phyloP scores from a whole-genome alignment of 371 early-diverging fungal species.

The Syncephalastrum racemosum region DNA sequence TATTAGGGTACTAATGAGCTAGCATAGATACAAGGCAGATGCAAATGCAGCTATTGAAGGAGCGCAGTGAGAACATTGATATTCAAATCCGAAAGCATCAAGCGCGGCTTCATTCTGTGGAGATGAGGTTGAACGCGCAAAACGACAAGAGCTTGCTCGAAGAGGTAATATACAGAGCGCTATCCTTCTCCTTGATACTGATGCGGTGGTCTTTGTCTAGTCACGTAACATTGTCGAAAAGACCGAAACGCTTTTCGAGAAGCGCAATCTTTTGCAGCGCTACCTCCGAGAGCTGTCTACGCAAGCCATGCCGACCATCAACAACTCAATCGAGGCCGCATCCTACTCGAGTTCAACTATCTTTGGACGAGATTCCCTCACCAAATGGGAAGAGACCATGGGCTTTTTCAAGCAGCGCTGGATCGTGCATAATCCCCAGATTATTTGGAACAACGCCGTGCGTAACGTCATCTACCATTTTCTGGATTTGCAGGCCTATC shows the following conservation, averaged over 20 bases:
- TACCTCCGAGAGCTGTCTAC: slow-evolving; percentile 34
- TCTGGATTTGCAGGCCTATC: slow-evolving; percentile 44
- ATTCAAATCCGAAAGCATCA: slow-evolving; percentile 57
- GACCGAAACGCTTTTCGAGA: slow-evolving; percentile 44
- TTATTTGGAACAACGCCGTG: slow-evolving; percentile 53
- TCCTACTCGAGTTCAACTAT: slow-evolving; percentile 30
- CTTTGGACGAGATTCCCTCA: slow-evolving; percentile 34
- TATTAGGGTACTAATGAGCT: background rate
- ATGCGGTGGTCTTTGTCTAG: slow-evolving; percentile 15
- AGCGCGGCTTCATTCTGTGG: slow-evolving; percentile 35
- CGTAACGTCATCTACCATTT: slow-evolving; percentile 51
- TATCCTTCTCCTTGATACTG: background rate
- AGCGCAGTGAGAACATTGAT: slow-evolving; percentile 61
- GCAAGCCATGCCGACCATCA: slow-evolving; percentile 24
- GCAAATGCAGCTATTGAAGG: slow-evolving; percentile 53
- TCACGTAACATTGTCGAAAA: slow-evolving; percentile 43
- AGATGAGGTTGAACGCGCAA: slow-evolving; percentile 25
- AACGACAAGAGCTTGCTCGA: slow-evolving; percentile 21
- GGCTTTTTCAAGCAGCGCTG: slow-evolving; percentile 48
- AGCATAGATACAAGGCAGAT: slow-evolving; percentile 52
- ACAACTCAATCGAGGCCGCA: background rate
- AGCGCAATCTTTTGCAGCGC: slow-evolving; percentile 39
- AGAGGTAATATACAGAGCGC: slow-evolving; percentile 27
- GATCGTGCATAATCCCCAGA: slow-evolving; percentile 54
- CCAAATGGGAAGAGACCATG: slow-evolving; percentile 45